A percentile compares a stretch with the other conserved stretches of the same genome.
phyloP scores from a whole-genome alignment of 2,329 filamentous ascomycete species.

The Fusarium sp. region DNA sequence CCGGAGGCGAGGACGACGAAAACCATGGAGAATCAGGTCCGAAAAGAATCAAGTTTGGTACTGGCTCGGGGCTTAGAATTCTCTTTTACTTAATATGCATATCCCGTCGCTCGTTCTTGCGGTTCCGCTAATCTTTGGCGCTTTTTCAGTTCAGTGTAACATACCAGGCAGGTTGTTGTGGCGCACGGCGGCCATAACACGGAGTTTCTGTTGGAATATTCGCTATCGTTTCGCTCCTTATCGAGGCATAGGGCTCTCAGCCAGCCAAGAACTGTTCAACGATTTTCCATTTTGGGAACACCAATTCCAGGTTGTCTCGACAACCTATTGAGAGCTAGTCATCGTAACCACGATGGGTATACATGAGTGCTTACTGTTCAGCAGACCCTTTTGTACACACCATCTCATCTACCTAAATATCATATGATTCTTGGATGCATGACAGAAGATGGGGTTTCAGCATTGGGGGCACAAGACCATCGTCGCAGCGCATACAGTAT shows the following conservation, averaged over 20 bases:
- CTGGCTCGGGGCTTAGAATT: slow-evolving; percentile 1
- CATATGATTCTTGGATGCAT: slow-evolving; percentile 22
- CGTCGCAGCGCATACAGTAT: slow-evolving; percentile 29
- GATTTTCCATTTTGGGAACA: slow-evolving; percentile 2
- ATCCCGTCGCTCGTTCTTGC: neutral
- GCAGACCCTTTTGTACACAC: neutral
- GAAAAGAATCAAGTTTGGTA: slow-evolving; percentile 15
- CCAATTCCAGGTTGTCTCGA: neutral
- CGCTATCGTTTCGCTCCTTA: slow-evolving; percentile 33
- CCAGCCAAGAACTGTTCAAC: slow-evolving; percentile 10
- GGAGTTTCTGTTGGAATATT: slow-evolving; percentile 15
- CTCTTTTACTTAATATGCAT: neutral
- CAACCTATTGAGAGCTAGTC: neutral
- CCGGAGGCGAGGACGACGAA: neutral
- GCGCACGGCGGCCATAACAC: slow-evolving; percentile 24
- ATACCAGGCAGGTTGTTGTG: slow-evolving; percentile 16
- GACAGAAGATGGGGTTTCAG: slow-evolving; percentile 21
- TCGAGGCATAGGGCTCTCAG: slow-evolving; percentile 19
- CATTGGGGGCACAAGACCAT: slow-evolving; percentile 30
- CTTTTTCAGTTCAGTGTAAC: slow-evolving; percentile 14
- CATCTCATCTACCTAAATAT: slow-evolving; percentile 10
- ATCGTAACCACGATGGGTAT: slow-evolving; percentile 1
- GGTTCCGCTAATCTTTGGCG: slow-evolving; percentile 24
- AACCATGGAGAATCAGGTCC: slow-evolving; percentile 2
- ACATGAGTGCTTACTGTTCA: neutral